Base-by-base conservation (phyloP, 768 basidiomycete genomes). In the Agrocybe chaxingu region DNA sequence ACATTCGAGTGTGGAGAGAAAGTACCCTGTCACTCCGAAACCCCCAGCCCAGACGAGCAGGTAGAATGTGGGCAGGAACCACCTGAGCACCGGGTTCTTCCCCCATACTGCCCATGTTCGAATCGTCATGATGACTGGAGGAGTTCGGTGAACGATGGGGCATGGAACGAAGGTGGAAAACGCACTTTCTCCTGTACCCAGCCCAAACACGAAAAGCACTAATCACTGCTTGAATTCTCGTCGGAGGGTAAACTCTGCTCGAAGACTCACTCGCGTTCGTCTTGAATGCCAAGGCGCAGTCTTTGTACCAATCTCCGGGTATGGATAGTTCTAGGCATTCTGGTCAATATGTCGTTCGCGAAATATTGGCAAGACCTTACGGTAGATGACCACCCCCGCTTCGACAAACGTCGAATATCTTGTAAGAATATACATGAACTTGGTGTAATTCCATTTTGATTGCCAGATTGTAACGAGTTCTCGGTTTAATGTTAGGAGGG, bases 331-430 rank as follows among this genome's bases (percentile, higher is more conserved):
- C 57, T 58, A 33, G 12, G 13, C 8, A 35, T 4, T 16, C 8
- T 2, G 7, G 10, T 24, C 29, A 43, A 32, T 29, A n/a, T 16
- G 8, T 8, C 12, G 12, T n/a, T 13, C 3, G 19, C 3, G 11
- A 19, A 40, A 7, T 10, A 10, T 10, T 18, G 16, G 1, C 39
- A 6, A 48, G 5, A 7, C 48, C 57, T 44, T 43, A 63, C 62
- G 56, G 42, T 50, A 57, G 3, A 59, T 52, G 11, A 63, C 46
- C 6, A 61, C 51, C 8, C 48, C 59, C n/a, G 53, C 57, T 39
- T 63, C 60, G 3, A 57, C 33, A 34, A 63, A 52, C 3, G 56
- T 46, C 13, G 56, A 56, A 24, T 63, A 63, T 44, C 58, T 55
- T 35, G 57, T 57, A 10, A 63, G 19, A 36, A 63, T 10, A 39